phyloP scores from a whole-genome alignment of 371 early-diverging fungal species.

The Mortierella sp. region DNA sequence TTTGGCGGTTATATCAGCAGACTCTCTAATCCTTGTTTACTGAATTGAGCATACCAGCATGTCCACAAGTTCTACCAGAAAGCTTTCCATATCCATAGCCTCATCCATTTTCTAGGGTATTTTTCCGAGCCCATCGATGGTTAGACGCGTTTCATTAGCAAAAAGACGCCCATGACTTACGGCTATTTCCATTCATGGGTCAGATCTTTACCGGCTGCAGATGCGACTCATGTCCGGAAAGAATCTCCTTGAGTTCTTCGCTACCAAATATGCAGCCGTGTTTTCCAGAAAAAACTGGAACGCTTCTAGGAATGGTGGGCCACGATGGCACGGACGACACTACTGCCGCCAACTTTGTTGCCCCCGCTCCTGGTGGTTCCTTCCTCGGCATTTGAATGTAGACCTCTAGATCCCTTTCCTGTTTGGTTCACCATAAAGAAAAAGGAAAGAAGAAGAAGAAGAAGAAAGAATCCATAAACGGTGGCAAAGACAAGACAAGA shows the following conservation, averaged over 20 bases:
- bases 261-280: conserved; percentile 28
- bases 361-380: neutral
- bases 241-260: conserved; percentile 36
- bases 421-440: neutral
- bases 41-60: conserved; percentile 18
- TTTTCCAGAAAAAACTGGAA: neutral
- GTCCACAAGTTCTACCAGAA: conserved; percentile 45
- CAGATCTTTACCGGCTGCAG: conserved; percentile 30
- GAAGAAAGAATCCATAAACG: neutral
- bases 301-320: neutral
- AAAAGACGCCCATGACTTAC: too few relatives aligned
- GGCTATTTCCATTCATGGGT: too few relatives aligned
- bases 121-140: neutral
- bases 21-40: neutral
- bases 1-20: neutral
- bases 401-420: conserved; percentile 46
- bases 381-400: conserved; percentile 22
- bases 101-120: conserved; percentile 37
- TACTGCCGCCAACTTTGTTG: neutral
- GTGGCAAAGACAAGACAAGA: neutral
- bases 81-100: conserved; percentile 35
- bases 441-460: neutral
- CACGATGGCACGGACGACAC: neutral
- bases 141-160: neutral
- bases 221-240: conserved; percentile 29